Evolutionary conservation across 2,329 filamentous ascomycete genomes (phyloP), one percentile per base, ranked within the genome.

Genomic region (Malbranchea zuffiana): DNA sequence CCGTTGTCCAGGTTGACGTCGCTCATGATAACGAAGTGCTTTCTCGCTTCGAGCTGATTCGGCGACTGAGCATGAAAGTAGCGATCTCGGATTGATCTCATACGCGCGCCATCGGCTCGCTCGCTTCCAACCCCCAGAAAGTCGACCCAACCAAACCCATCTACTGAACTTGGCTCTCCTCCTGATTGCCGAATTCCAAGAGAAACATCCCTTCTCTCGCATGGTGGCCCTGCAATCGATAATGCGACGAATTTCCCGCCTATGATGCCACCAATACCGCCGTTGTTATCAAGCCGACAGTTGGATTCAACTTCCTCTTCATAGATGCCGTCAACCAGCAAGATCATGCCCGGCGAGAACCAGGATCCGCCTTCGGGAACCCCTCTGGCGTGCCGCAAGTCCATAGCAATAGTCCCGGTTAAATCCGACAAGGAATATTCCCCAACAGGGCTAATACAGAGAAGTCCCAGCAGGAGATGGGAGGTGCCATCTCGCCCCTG

Each of bases 311-410:
- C 78, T 44, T 78, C 73, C 43, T 86, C 84, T 49, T 94, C 86
- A 53, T 98, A 98, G n/a, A 88, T 78, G 5, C 90, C 90, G 51
- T 98, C 90, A 0, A 95, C 76, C 0, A 98, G 71, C 3, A 96
- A 82, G 32, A 98, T 82, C 86, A 96, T 96, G 3, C 92, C 92
- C 0, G 90, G 87, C 4, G 80, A 78, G 53, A 95, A 95, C 81
- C 86, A 98, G 3, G 83, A 80, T 16, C 83, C 85, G 52, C 88
- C 79, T 42, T 85, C 78, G 0, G 87, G 87, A 38, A 95, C 80
- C 10, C 82, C 76, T 15, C 78, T 76, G 0, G 88, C 84, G 51
- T 88, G 81, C 13, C 77, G 73, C 7, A 96, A 63, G 48, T 96
- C 86, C 1, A 98, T 67, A 2, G 75, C 71, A 49, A 98, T 93